Evolutionary conservation across 2,329 filamentous ascomycete species (phyloP).

Genomic region (Alternaria metachromatica): DNA sequence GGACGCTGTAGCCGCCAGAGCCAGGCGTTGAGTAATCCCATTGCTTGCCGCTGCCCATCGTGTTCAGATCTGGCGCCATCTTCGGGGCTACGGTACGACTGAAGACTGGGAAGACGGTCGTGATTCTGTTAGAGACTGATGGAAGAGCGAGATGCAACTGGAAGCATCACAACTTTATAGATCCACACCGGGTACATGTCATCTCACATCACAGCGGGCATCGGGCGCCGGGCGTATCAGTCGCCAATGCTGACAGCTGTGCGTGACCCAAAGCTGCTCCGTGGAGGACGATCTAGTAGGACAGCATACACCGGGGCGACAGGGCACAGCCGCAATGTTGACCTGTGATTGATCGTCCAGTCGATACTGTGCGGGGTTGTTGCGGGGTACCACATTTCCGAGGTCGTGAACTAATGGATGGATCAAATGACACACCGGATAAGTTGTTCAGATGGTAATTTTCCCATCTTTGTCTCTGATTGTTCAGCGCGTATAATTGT

Average conservation of each 20-base stretch:
- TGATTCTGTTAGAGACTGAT: background rate
- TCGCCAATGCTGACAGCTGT: background rate
- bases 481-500: background rate
- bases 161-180: background rate
- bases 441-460: rapidly evolving
- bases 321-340: background rate
- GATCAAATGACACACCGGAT: background rate
- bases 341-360: background rate
- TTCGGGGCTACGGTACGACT: background rate
- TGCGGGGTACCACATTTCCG: background rate
- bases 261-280: background rate
- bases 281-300: background rate
- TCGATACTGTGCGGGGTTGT: conserved; percentile 1
- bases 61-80: conserved; percentile 55
- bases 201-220: too few relatives aligned
- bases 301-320: background rate
- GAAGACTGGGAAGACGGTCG: background rate
- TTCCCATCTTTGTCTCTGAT: background rate
- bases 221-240: background rate
- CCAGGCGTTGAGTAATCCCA: conserved; percentile 55
- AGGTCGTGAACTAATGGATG: background rate
- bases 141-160: background rate
- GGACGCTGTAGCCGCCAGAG: conserved; percentile 51
- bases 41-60: conserved; percentile 39
- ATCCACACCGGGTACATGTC: background rate